Evolutionary conservation across 176 grass and related monocot genomes (phyloP), one percentile per base, ranked within the genome.

Genomic region (Tillandsia fasciculata): DNA sequence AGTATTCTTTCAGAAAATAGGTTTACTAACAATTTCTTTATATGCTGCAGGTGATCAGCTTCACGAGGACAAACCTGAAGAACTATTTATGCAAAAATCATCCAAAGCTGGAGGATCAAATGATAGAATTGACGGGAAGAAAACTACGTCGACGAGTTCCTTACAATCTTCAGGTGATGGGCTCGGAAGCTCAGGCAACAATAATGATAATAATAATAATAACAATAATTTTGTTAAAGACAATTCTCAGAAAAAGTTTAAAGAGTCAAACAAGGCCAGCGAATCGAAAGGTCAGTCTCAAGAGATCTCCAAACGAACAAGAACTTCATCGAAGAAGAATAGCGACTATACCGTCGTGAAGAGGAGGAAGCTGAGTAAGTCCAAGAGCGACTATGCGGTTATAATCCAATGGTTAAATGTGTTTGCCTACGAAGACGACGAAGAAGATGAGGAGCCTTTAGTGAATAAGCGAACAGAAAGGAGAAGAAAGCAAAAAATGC

Each of bases 391-490:
- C 23, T 85, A 79, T 24, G 70, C 79, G 0, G 49, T 85, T 22
- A 70, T 85, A 51, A 85, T 82, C 50, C 76, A 80, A 64, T 70
- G 70, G 79, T 23, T 85, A 73, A 70, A 77, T 49, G 79, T 73
- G 53, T 90, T 79, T 74, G 69, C 26, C 76, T n/a, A 54, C 0
- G 67, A 82, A 65, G 76, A 83, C 10, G 72, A 64, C 14, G 76
- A 85, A 22, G 87, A 86, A 77, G 76, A 90, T 10, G 79, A 73
- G 12, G 65, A 82, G 11, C 87, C 83, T 68, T 79, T 90, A 70
- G 73, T 85, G 33, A 90, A 90, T 74, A 90, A 90, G 73, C 75
- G 79, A 68, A 74, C 87, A 5, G 83, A 85, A 78, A 83, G 79
- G 57, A 90, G 83, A 23, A 73, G 77, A 51, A 73, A 66, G 0